These are phyloP conservation scores for Globisporangium nagaii DNA, from an alignment of 352 stramenopile species.

Conservation along the genomic window DNA sequence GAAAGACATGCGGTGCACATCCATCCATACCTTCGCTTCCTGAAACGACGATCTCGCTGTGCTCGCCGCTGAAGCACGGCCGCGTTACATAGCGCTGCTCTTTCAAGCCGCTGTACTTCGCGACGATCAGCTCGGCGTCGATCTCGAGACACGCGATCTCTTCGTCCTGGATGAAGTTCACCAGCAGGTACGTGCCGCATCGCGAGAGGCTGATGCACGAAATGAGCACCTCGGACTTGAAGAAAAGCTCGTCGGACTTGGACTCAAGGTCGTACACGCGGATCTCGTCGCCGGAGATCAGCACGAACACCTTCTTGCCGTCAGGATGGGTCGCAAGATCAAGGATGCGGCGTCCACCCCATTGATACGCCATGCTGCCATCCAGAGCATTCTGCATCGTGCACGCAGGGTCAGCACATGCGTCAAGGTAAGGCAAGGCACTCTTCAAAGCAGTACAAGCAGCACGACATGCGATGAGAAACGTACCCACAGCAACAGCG, in stretches of 20 bases:
- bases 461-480: neutral
- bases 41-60: conserved; percentile 48
- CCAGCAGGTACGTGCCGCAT: conserved; percentile 38
- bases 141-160: conserved; percentile 54
- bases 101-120: conserved; percentile 46
- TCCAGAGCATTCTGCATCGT: conserved; percentile 40
- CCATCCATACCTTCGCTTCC: conserved; percentile 61
- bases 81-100: conserved; percentile 62
- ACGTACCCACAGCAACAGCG: conserved; percentile 70
- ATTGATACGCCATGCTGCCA: conserved; percentile 53
- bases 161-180: conserved; percentile 62
- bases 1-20: neutral
- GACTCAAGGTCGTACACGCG: conserved; percentile 51
- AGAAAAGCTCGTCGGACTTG: conserved; percentile 56
- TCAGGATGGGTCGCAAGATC: conserved; percentile 55
- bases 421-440: neutral
- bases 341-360: conserved; percentile 54
- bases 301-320: conserved; percentile 47
- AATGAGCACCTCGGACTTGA: conserved; percentile 47
- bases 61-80: conserved; percentile 48
- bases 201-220: conserved; percentile 47
- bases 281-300: conserved; percentile 51
- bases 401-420: no score
- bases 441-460: no score
- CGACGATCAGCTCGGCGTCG: conserved; percentile 29